Evolutionary conservation across 2,329 filamentous ascomycete species (phyloP).

Genomic region (Chaetothyriales sp.): DNA sequence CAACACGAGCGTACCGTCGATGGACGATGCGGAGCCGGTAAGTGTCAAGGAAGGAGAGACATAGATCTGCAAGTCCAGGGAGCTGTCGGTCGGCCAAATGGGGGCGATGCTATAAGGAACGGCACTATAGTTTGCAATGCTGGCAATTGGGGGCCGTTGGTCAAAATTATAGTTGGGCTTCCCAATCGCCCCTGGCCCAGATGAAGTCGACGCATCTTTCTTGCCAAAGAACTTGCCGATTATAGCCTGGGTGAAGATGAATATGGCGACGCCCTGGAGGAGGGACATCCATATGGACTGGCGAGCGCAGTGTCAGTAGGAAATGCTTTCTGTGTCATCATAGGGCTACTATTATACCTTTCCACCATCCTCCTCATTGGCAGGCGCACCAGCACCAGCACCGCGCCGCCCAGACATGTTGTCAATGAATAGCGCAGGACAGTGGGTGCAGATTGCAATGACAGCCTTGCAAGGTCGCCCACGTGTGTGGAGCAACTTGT

Average conservation of each 20-base stretch:
- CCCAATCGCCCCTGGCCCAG: conserved; percentile 8
- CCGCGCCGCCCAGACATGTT: conserved; percentile 12
- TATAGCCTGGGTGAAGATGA: conserved; percentile 44
- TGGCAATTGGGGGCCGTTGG: conserved; percentile 46
- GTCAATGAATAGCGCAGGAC: not conserved
- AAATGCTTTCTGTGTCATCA: not conserved
- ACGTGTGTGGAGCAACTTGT: too few relatives aligned
- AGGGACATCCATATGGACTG: conserved; percentile 31
- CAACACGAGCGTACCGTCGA: conserved; percentile 58
- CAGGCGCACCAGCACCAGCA: conserved; percentile 7
- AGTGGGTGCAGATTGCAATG: not conserved
- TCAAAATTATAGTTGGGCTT: conserved; percentile 47
- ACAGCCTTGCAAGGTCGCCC: too few relatives aligned
- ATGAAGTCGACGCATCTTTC: conserved; percentile 15
- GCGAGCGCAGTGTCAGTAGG: not conserved
- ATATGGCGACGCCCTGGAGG: conserved; percentile 45
- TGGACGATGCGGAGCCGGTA: conserved; percentile 50
- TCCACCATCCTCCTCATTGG: conserved; percentile 5
- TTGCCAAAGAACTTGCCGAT: conserved; percentile 37
- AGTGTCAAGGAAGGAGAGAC: conserved; percentile 63
- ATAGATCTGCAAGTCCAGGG: conserved; percentile 72
- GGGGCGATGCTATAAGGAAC: conserved; percentile 64
- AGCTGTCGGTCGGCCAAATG: conserved; percentile 70
- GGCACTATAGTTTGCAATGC: conserved; percentile 47
- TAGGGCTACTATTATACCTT: conserved; percentile 3